phyloP scores from a whole-genome alignment of 306 rosid species.

The Myrica gale region DNA sequence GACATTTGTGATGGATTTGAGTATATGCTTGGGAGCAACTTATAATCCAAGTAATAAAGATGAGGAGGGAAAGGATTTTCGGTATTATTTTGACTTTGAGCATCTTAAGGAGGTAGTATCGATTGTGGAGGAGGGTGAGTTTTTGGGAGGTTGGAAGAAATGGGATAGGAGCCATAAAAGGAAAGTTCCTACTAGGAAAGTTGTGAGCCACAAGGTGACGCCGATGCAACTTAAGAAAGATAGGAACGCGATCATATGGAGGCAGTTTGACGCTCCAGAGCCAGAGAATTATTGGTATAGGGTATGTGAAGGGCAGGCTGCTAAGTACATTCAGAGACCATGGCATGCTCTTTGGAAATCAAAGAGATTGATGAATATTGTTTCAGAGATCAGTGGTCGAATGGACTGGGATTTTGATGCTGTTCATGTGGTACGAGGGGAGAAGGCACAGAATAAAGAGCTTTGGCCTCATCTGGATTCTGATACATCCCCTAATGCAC shows the following conservation, averaged over 20 bases:
- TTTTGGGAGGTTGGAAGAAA: constrained; percentile 77
- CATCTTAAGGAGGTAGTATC: constrained; percentile 86
- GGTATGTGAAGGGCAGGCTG: constrained; percentile 92
- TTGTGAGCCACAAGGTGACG: constrained; percentile 59
- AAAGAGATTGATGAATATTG: constrained; percentile 94
- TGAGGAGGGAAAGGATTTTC: constrained; percentile 91
- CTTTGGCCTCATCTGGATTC: constrained; percentile 89
- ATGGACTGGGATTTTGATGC: constrained; percentile 99
- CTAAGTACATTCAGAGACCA: constrained; percentile 79
- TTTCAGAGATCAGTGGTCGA: constrained; percentile 72
- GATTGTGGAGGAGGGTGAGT: constrained; percentile 86
- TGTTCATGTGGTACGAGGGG: constrained; percentile 87
- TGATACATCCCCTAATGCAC: constrained; percentile 74
- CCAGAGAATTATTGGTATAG: constrained; percentile 98
- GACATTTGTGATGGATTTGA: constrained; percentile 96
- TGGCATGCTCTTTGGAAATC: constrained; percentile 99
- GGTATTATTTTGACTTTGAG: constrained; percentile 94
- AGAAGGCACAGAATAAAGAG: constrained; percentile 81
- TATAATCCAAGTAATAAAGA: constrained; percentile 73
- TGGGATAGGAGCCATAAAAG: constrained; percentile 75
- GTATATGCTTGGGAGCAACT: constrained; percentile 63
- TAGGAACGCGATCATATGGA: constrained; percentile 60
- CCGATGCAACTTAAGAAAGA: constrained; percentile 91
- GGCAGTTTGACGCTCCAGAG: constrained; percentile 90
- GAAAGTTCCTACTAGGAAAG: constrained; percentile 69